Base-by-base conservation (phyloP, 2,329 filamentous ascomycete species). In the Pseudogymnoascus sp. region DNA sequence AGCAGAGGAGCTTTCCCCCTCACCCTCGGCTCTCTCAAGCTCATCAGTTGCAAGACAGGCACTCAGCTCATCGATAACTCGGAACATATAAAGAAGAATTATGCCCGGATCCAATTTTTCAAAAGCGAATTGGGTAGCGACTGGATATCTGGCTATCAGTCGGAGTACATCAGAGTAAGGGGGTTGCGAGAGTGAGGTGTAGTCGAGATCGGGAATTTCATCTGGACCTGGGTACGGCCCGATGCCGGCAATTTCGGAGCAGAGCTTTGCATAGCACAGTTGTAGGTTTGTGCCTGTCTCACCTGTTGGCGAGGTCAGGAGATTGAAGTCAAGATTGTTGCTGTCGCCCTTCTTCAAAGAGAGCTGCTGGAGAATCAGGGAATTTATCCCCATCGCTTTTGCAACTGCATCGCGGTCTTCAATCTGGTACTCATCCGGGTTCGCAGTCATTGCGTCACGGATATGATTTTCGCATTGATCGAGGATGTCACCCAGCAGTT, bases 241-340 rank as follows among this genome's bases (percentile, higher is more conserved):
- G 18, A 46, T 25, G 2, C 18, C 14, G 11, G 44, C 28, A 18
- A 65, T 44, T n/a, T 62, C 44, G 59, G 80, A 82, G 75, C 81
- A 83, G 61, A 86, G 77, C 73, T 82, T 81, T 21, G 83, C 82
- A 72, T 85, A 82, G 18, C 84, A 84, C 74, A 87, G 87, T 74
- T 87, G 84, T 66, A 88, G 78, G 72, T 87, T 86, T 25, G 84
- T 85, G 34, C 85, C 85, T 4, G 84, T 87, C 73, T 87, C 84
- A 66, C 84, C 84, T 74, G 87, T 84, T 69, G 87, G 88, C 14
- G 82, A 85, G 42, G 81, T 84, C 84, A 87, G 87, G 68, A 82
- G 79, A 65, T 85, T 81, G 73, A 88, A 80, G 76, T 87, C 84
- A 76, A 87, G 87, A 69, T 82, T 79, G 73, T 88, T 87, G 70